Conservation (phyloP, 805 yeast genomes). For the Nakazawaea wyomingensis region DNA sequence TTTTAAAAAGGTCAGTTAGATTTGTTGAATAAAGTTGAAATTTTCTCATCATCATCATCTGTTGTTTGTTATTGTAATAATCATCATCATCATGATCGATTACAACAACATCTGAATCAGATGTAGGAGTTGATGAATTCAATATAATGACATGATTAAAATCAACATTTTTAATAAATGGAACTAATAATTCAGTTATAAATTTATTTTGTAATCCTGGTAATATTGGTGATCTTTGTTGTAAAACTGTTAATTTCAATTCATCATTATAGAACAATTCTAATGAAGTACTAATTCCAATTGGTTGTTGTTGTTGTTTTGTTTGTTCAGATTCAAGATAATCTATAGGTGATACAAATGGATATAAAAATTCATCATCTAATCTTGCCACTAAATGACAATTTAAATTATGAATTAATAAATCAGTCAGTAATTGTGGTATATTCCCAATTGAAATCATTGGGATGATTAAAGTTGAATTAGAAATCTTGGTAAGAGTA, state of each 20-base stretch:
- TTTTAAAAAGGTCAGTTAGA: conserved; percentile 18
- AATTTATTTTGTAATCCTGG: conserved; percentile 53
- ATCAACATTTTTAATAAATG: conserved; percentile 36
- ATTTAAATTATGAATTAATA: conserved; percentile 59
- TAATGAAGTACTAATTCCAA: conserved; percentile 48
- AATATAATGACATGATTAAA: conserved; percentile 48
- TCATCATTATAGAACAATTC: conserved; percentile 52
- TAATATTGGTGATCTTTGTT: conserved; percentile 81
- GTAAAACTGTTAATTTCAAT: conserved; percentile 52
- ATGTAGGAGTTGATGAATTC: conserved; percentile 71
- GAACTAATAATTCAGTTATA: conserved; percentile 43
- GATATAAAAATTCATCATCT: conserved; percentile 61
- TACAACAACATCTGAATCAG: conserved; percentile 13
- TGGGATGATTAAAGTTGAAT: conserved; percentile 60
- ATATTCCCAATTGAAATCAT: conserved; percentile 84
- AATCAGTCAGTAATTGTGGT: conserved; percentile 77
- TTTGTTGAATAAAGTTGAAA: conserved; percentile 20
- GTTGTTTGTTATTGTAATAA: too few species aligned
- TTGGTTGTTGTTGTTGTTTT: conserved; percentile 11
- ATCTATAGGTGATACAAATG: conserved; percentile 81
- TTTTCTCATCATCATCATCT: neutral
- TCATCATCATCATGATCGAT: too few species aligned
- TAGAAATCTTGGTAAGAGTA: conserved; percentile 18
- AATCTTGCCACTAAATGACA: conserved; percentile 49
- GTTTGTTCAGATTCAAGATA: conserved; percentile 20